Evolutionary conservation across 2,329 filamentous ascomycete species (phyloP).

Genomic region (Calonectria henricotiae): DNA sequence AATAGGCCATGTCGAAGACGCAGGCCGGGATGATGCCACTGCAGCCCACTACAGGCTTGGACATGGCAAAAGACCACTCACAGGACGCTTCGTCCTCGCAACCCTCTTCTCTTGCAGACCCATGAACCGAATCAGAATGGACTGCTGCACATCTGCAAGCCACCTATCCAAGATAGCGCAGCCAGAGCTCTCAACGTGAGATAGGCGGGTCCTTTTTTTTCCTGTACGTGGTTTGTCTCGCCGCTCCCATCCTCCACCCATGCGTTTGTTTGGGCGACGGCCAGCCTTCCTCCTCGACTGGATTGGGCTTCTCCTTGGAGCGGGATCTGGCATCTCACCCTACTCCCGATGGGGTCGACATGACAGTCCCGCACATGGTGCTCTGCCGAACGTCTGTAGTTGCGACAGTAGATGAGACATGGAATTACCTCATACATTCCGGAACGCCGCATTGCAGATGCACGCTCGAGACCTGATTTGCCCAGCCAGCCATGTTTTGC

Average conservation of each 20-base stretch:
- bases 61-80: slow-evolving; percentile 47
- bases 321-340: slow-evolving; percentile 28
- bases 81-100: slow-evolving; percentile 41
- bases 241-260: slow-evolving; percentile 19
- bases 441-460: slow-evolving; percentile 41
- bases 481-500: slow-evolving; percentile 24
- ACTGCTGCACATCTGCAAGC: slow-evolving; percentile 48
- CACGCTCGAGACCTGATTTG: slow-evolving; percentile 42
- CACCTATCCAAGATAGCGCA: slow-evolving; percentile 41
- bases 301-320: slow-evolving; percentile 10
- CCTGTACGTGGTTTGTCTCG: slow-evolving; percentile 27
- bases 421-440: slow-evolving; percentile 45
- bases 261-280: slow-evolving; percentile 20
- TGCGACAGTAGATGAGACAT: slow-evolving; percentile 43
- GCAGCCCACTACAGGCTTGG: slow-evolving; percentile 42
- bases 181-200: slow-evolving; percentile 37
- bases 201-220: slow-evolving; percentile 43
- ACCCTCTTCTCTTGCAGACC: slow-evolving; percentile 45
- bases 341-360: slow-evolving; percentile 15
- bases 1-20: slow-evolving; percentile 43
- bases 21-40: slow-evolving; percentile 43
- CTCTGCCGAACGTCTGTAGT: slow-evolving; percentile 15
- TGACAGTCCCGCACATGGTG: slow-evolving; percentile 27
- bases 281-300: slow-evolving; percentile 10
- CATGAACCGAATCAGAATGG: slow-evolving; percentile 47